phyloP scores from a whole-genome alignment of 2,329 filamentous ascomycete genomes.

The Colletotrichum kahawae region DNA sequence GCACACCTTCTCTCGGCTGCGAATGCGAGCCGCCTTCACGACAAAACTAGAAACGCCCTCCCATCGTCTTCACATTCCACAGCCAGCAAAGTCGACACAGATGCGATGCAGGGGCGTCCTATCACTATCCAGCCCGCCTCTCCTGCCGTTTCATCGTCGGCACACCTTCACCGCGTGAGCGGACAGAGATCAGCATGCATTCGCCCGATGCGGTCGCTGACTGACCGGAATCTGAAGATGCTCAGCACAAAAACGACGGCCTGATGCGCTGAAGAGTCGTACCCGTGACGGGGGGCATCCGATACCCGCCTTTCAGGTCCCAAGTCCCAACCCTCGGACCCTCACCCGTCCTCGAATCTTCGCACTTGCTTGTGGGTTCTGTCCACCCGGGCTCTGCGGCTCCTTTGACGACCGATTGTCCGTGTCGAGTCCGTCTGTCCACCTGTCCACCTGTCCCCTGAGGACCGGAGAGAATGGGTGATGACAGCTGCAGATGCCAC shows the following conservation, averaged over 20 bases:
- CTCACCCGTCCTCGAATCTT: neutral
- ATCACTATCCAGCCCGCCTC: neutral
- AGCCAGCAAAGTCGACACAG: neutral
- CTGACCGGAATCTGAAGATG: neutral
- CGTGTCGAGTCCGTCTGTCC: neutral
- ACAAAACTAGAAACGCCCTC: neutral
- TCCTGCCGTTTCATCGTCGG: conserved; percentile 5
- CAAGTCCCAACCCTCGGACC: conserved; percentile 6
- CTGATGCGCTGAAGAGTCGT: neutral
- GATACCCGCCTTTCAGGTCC: neutral
- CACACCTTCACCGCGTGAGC: neutral
- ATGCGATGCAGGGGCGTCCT: conserved; percentile 1
- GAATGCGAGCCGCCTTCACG: neutral
- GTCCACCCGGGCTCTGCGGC: neutral
- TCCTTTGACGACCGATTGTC: neutral
- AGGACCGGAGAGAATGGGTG: neutral
- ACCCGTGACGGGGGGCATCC: neutral
- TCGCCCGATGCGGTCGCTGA: neutral
- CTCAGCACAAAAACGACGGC: neutral
- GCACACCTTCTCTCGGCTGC: neutral
- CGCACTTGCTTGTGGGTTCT: neutral
- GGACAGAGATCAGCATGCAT: conserved; percentile 1
- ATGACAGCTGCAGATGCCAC: neutral
- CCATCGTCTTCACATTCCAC: neutral
- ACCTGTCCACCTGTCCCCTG: neutral